A percentile compares a stretch with the other conserved stretches of the same genome.
These are phyloP conservation scores for Lachnellula hyalina DNA, from an alignment of 2,329 filamentous ascomycete genomes.

Conservation along the genomic window DNA sequence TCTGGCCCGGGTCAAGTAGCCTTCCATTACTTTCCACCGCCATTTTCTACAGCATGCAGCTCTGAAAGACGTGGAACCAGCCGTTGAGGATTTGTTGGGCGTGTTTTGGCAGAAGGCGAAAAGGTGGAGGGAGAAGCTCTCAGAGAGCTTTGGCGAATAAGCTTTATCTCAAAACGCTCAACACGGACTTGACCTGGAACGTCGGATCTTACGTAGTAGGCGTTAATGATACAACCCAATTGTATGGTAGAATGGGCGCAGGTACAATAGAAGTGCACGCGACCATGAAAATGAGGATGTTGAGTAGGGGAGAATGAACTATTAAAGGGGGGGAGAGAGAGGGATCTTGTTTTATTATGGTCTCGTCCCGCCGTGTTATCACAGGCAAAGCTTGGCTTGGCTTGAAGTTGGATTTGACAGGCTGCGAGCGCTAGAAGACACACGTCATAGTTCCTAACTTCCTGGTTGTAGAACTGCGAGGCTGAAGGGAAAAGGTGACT, in stretches of 20 bases:
- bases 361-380: too few species aligned
- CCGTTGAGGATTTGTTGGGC: neutral
- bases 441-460: too few species aligned
- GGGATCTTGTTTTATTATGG: too few species aligned
- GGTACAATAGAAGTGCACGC: neutral
- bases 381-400: too few species aligned
- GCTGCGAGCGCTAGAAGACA: too few species aligned
- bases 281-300: neutral
- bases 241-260: neutral
- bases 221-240: neutral
- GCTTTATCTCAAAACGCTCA: neutral
- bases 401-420: too few species aligned
- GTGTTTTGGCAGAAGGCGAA: neutral
- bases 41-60: constrained; percentile 31
- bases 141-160: constrained; percentile 1
- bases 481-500: too few species aligned
- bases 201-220: neutral
- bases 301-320: too few species aligned
- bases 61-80: constrained; percentile 6
- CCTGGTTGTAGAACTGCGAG: too few species aligned
- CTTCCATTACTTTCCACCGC: constrained; percentile 35
- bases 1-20: constrained; percentile 28
- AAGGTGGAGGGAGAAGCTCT: neutral
- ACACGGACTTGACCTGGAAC: constrained; percentile 3
- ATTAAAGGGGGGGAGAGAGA: too few species aligned